Evolutionary conservation across 2,329 filamentous ascomycete genomes (phyloP).

Genomic region (Aspergillus ruber): DNA sequence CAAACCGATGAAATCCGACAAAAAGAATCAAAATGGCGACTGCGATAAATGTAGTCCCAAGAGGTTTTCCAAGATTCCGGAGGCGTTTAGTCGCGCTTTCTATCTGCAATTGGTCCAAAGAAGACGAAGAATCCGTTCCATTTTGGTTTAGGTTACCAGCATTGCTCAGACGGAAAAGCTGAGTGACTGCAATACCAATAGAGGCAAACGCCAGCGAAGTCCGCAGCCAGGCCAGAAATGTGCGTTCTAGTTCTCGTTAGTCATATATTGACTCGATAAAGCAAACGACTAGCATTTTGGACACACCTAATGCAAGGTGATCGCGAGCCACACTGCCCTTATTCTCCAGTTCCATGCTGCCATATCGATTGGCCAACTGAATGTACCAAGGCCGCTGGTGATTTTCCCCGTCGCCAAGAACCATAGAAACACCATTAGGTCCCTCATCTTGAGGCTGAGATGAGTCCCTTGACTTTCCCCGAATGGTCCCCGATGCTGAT

Average conservation of each 20-base stretch:
- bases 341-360: slow-evolving; percentile 58
- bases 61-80: slow-evolving; percentile 51
- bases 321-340: slow-evolving; percentile 61
- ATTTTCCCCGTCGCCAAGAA: slow-evolving; percentile 7
- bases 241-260: slow-evolving; percentile 47
- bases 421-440: slow-evolving; percentile 3
- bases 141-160: slow-evolving; percentile 15
- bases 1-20: slow-evolving; percentile 60
- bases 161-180: slow-evolving; percentile 60
- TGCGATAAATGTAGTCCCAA: slow-evolving; percentile 60
- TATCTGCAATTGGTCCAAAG: slow-evolving; percentile 14
- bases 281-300: not conserved
- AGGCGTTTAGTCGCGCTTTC: slow-evolving; percentile 23
- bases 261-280: slow-evolving; percentile 4
- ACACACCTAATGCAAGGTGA: slow-evolving; percentile 56
- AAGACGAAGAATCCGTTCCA: slow-evolving; percentile 6
- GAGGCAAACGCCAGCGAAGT: slow-evolving; percentile 60
- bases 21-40: slow-evolving; percentile 56
- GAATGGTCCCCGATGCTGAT: slow-evolving; percentile 7
- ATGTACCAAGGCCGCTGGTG: slow-evolving; percentile 40
- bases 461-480: slow-evolving; percentile 7
- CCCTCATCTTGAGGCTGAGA: slow-evolving; percentile 1
- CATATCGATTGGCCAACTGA: slow-evolving; percentile 51
- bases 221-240: slow-evolving; percentile 63
- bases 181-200: slow-evolving; percentile 61